These are phyloP conservation scores for Botrytis elliptica DNA, from an alignment of 2,329 filamentous ascomycete genomes.

Conservation along the genomic window DNA sequence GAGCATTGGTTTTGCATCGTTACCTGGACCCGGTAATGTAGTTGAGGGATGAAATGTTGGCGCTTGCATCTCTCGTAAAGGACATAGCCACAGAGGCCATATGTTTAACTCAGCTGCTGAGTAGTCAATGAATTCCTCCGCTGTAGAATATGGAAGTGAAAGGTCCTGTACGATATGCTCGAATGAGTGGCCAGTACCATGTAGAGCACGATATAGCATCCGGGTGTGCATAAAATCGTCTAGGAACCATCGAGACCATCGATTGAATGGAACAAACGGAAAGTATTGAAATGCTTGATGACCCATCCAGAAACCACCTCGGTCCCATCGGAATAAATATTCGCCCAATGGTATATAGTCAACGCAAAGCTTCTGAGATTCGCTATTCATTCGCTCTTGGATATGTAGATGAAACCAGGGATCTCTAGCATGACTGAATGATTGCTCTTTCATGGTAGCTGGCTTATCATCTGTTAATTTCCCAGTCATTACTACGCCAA, in stretches of 20 bases:
- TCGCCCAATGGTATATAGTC: not conserved
- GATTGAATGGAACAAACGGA: not conserved
- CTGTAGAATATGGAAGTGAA: not conserved
- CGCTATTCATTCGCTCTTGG: not conserved
- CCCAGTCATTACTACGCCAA: not conserved
- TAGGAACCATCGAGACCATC: not conserved
- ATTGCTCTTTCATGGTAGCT: not conserved
- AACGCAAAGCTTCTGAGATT: too few species aligned
- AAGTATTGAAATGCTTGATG: not conserved
- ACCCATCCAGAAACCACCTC: conserved; percentile 10
- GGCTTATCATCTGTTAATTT: not conserved
- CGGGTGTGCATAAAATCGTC: conserved; percentile 1
- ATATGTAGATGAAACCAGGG: conserved; percentile 10
- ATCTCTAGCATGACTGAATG: not conserved
- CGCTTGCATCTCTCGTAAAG: not conserved
- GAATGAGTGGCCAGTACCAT: not conserved
- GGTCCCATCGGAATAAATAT: not conserved
- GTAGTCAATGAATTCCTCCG: not conserved
- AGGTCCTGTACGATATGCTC: not conserved
- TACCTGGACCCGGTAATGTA: not conserved
- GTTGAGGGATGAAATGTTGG: not conserved
- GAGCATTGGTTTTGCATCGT: not conserved
- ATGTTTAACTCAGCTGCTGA: not conserved
- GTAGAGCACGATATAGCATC: not conserved
- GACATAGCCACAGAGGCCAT: conserved; percentile 3